Evolutionary conservation across 2,329 filamentous ascomycete species (phyloP), one percentile per base, ranked within the genome.

Genomic region (Sclerotinia minor): DNA sequence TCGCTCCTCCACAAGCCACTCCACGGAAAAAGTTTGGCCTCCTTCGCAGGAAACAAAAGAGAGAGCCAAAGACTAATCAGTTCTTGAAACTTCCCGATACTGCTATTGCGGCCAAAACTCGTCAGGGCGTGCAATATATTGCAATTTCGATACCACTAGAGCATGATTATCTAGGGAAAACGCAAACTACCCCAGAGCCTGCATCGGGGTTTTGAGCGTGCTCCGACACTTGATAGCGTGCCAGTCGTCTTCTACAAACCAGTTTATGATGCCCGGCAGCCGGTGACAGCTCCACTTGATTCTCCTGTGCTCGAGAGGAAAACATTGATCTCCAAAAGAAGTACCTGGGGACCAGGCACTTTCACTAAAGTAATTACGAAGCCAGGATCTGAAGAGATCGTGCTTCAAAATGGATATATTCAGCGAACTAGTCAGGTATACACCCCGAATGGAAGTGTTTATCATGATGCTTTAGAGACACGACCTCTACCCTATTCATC

Each of bases 61-160:
- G 66, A 55, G 80, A 77, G 71, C 81, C 73, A 53, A 70, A 69
- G 38, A 7, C 72, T 69, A 75, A 75, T 0, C 72, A 75, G 35
- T 69, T 76, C 29, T 75, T 83, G 69, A 76, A 74, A 64, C 79
- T 87, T 4, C 85, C 85, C 11, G 85, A 88, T 73, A 83, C 82
- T 32, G 84, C 85, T 17, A 79, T 88, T 19, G 82, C 83, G 5
- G 83, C 84, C 9, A 83, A 77, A 47, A 87, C 85, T 0, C 83
- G 76, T 8, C 81, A 79, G 3, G 85, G 85, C 1, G 79, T 85
- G 73, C 80, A 83, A 5, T 83, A 88, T 72, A 87, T 88, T 70
- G 84, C 85, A 68, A 88, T 88, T 64, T 87, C 85, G 0, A 87
- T 88, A 55, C 85, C 86, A 1, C 69, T 83, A 17, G 81, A 85